Conservation (phyloP, 345 rosid species). For the Eucalyptus rudis region DNA sequence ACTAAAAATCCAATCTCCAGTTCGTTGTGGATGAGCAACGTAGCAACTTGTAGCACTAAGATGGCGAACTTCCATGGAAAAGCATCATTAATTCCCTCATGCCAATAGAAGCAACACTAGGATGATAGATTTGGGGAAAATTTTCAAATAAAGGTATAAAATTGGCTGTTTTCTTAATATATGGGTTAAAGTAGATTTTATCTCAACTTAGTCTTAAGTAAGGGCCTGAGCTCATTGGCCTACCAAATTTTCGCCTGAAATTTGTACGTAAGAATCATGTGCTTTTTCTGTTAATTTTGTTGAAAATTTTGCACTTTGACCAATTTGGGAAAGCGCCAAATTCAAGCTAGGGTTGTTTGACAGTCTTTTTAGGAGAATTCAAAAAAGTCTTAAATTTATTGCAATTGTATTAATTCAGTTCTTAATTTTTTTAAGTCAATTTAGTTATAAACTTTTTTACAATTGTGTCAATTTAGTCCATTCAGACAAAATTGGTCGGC, state of each 20-base stretch:
- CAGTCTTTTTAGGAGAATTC: neutral
- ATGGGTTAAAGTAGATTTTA: neutral
- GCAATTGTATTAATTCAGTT: too few species aligned
- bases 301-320: neutral
- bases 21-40: neutral
- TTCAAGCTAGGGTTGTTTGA: neutral
- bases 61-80: neutral
- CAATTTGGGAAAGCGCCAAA: neutral
- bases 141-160: neutral
- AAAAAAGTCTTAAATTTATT: too few species aligned
- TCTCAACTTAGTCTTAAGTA: neutral
- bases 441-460: too few species aligned
- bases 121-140: neutral
- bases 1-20: neutral
- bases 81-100: neutral
- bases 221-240: neutral
- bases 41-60: neutral
- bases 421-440: too few species aligned
- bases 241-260: neutral
- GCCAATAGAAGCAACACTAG: neutral
- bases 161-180: neutral
- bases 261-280: neutral
- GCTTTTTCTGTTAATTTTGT: neutral
- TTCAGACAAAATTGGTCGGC: too few species aligned
- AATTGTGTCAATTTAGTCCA: too few species aligned